Base-by-base conservation (phyloP, 2,329 filamentous ascomycete genomes). In the Aspergillus proliferans region DNA sequence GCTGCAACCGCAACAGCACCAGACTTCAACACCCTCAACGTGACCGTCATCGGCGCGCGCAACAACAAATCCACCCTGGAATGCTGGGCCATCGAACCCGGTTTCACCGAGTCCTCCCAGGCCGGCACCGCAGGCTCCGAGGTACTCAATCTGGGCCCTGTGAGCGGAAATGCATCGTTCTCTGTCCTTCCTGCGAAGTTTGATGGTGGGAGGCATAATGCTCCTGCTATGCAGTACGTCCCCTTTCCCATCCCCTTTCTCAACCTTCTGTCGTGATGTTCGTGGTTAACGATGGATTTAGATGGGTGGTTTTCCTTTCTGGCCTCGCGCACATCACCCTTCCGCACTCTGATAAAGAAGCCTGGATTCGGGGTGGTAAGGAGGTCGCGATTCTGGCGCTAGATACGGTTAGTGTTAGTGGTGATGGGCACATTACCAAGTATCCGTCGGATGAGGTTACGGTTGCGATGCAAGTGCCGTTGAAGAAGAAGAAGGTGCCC, bases 51-150 rank as follows among this genome's bases (percentile, higher is more conserved):
- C 22, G 58, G 57, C 40, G 67, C 67, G 1, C 56, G 52, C 14
- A 59, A 70, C 47, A 67, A 68, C 47, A 58, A 60, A 4, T 76
- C 74, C 7, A 64, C 63, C 6, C 55, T 77, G 4, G 71, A 76
- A 58, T 77, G 74, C 66, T 77, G 74, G 74, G 67, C 72, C 49
- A 54, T 77, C 6, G 53, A 62, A 8, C 54, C 63, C 3, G 66
- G 67, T 10, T 72, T 72, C 47, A 26, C 57, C n/a, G 56, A 52
- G 1, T 66, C 68, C 7, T 48, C 58, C 6, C 47, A 59, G n/a
- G 47, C 66, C 6, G 72, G 71, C 2, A 64, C 61, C 2, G 28
- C 57, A 1, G 71, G 71, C 3, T 52, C 69, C 1, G 47, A 56
- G 6, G 47, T 53, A 18, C 52, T 71, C 2, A 47, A 53, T 12